Evolutionary conservation across 2,329 filamentous ascomycete genomes (phyloP), one percentile per base, ranked within the genome.

Genomic region (Colletotrichum sp.): DNA sequence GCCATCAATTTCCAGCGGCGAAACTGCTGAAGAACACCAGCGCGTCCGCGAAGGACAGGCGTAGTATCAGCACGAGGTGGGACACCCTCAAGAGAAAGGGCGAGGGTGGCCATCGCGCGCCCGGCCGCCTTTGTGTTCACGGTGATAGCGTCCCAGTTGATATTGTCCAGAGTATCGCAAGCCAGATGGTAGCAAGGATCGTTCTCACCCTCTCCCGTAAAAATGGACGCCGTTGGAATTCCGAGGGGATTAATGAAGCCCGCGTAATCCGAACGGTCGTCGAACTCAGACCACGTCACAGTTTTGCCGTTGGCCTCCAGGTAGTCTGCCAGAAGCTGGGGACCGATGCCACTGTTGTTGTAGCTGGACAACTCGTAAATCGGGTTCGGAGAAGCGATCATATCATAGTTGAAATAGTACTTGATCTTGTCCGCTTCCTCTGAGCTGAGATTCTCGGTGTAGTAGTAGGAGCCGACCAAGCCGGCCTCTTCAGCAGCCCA

Each of bases 401-500:
- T 94, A 83, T 94, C 93, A 79, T 92, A 93, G 85, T 94, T 93
- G 81, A 94, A 90, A 85, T 93, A 93, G 43, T 94, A 90, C 6
- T 89, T 87, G 79, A 94, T 91, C 83, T 90, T 92, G 75, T 90
- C 85, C 1, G 83, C 82, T 30, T 87, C 85, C 6, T 81, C 79
- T 9, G 82, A 77, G 12, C 81, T 79, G 34, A 88, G 82, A 5
- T 81, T 80, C n/a, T 80, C 77, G 4, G 82, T 84, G 71, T 87
- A 88, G 80, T 86, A 81, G 30, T 84, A 79, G 8, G 86, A 87
- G 15, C 87, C 87, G 52, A 86, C 78, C 12, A 88, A 79, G 8
- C 86, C 86, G 48, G 80, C 82, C 83, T 87, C 86, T 77, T 87
- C 84, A 7, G 83, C 85, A 5, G 81, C 83, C 85, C 85, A 87